Evolutionary conservation across 345 rosid species (phyloP).

Genomic region (Euphorbia tirucalli): DNA sequence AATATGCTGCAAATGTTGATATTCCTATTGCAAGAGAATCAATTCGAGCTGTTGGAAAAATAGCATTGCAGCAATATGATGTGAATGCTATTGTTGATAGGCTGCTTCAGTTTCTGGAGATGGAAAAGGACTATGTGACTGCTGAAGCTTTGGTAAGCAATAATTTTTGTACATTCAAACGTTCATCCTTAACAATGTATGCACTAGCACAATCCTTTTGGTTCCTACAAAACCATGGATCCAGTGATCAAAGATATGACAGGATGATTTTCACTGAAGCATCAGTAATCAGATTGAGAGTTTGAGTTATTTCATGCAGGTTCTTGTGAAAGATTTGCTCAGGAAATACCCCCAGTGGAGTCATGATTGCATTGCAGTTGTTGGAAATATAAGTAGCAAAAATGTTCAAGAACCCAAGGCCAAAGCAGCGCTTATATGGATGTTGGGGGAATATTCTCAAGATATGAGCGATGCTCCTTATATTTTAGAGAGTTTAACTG

Average conservation of each 20-base stretch:
- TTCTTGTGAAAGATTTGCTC: constrained; percentile 92
- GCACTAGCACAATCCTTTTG: neutral
- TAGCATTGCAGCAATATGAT: constrained; percentile 97
- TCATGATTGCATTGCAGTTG: constrained; percentile 99
- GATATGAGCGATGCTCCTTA: constrained; percentile 98
- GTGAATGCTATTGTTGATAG: constrained; percentile 99
- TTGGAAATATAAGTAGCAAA: constrained; percentile 92
- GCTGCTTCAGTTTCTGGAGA: constrained; percentile 98
- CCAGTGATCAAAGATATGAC: neutral
- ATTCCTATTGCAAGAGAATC: constrained; percentile 95
- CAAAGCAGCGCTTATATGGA: constrained; percentile 98
- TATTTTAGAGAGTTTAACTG: constrained; percentile 74
- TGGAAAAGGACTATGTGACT: constrained; percentile 98
- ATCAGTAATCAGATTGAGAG: constrained; percentile 3
- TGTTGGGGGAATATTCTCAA: constrained; percentile 98
- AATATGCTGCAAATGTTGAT: constrained; percentile 98
- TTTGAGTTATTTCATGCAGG: constrained; percentile 45
- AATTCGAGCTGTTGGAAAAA: constrained; percentile 96
- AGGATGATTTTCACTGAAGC: neutral
- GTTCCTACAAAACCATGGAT: constrained; percentile 8
- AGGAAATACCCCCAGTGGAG: constrained; percentile 99
- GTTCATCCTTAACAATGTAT: constrained; percentile 9
- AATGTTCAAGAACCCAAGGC: constrained; percentile 95
- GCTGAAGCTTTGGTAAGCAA: constrained; percentile 89
- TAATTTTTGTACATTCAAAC: constrained; percentile 8